Conservation (phyloP, 2,329 filamentous ascomycete genomes). For the Alternaria gansuensis region DNA sequence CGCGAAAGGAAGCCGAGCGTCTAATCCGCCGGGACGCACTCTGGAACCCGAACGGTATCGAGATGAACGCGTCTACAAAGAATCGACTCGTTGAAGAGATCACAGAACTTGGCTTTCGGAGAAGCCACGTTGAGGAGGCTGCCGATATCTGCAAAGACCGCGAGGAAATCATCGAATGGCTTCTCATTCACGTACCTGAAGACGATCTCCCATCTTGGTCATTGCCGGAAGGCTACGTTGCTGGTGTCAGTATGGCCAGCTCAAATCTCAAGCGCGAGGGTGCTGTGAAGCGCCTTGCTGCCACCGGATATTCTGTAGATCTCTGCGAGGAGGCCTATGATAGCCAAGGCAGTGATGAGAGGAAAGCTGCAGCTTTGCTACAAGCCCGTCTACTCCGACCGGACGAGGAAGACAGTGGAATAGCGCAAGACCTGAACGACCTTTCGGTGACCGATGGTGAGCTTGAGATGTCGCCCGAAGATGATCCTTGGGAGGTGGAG, state of each 20-base stretch:
- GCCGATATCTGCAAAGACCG: conserved; percentile 86
- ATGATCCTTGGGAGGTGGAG: conserved; percentile 83
- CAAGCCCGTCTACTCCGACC: conserved; percentile 71
- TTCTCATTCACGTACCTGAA: conserved; percentile 95
- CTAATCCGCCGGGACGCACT: conserved; percentile 79
- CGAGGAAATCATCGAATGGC: conserved; percentile 94
- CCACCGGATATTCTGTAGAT: conserved; percentile 85
- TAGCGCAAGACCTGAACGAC: conserved; percentile 46
- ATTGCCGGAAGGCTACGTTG: conserved; percentile 88
- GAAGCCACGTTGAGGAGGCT: conserved; percentile 88
- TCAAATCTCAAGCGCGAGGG: conserved; percentile 82
- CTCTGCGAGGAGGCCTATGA: conserved; percentile 82
- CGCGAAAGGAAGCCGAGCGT: conserved; percentile 79
- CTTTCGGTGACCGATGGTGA: conserved; percentile 53
- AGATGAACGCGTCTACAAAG: conserved; percentile 67
- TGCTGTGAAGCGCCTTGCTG: conserved; percentile 80
- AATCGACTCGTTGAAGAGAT: conserved; percentile 75
- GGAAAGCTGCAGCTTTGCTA: conserved; percentile 77
- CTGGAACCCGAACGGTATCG: conserved; percentile 85
- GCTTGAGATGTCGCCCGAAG: conserved; percentile 52
- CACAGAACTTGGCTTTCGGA: conserved; percentile 81
- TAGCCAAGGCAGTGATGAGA: conserved; percentile 74
- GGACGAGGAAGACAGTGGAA: conserved; percentile 40
- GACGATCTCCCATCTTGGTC: conserved; percentile 95
- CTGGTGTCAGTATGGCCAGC: conserved; percentile 85